Evolutionary conservation across 1,284 basidiomycete species (phyloP).

Genomic region (Apiotrichum mycotoxinovorans): DNA sequence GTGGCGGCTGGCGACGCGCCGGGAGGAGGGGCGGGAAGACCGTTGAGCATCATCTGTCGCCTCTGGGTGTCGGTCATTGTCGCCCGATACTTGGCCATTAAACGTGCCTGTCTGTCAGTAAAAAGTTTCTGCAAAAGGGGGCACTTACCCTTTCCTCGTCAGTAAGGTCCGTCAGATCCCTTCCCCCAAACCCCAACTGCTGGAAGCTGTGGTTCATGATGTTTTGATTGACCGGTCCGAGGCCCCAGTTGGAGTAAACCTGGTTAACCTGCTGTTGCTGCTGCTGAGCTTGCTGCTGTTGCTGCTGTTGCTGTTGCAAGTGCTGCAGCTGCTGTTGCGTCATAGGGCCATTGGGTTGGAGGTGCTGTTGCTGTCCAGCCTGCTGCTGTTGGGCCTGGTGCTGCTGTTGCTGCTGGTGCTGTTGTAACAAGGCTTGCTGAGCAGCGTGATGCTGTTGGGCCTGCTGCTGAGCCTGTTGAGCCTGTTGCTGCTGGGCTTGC

Average conservation of each 20-base stretch:
- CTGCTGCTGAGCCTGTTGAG: slow-evolving; percentile 15
- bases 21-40: slow-evolving; percentile 2
- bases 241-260: slow-evolving; percentile 30
- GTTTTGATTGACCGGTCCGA: slow-evolving; percentile 31
- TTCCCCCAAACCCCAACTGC: slow-evolving; percentile 29
- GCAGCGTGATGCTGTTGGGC: slow-evolving; percentile 23
- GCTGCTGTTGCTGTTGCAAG: slow-evolving; percentile 19
- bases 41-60: slow-evolving; percentile 15
- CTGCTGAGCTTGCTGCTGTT: slow-evolving; percentile 24
- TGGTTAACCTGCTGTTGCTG: slow-evolving; percentile 18
- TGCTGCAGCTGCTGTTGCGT: slow-evolving; percentile 7
- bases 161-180: slow-evolving; percentile 29
- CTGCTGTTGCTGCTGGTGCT: slow-evolving; percentile 20
- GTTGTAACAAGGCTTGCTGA: slow-evolving; percentile 21
- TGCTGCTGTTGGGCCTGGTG: slow-evolving; percentile 23
- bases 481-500: slow-evolving; percentile 11
- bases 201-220: slow-evolving; percentile 36
- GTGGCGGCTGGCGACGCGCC: slow-evolving; percentile 13
- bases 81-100: slow-evolving; percentile 28
- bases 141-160: slow-evolving; percentile 38
- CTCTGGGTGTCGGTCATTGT: slow-evolving; percentile 7
- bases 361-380: slow-evolving; percentile 24
- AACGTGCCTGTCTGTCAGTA: slow-evolving; percentile 18
- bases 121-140: not conserved
- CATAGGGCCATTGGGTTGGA: slow-evolving; percentile 5